Conservation (phyloP, 345 rosid species). For the Orychophragmus violaceus region DNA sequence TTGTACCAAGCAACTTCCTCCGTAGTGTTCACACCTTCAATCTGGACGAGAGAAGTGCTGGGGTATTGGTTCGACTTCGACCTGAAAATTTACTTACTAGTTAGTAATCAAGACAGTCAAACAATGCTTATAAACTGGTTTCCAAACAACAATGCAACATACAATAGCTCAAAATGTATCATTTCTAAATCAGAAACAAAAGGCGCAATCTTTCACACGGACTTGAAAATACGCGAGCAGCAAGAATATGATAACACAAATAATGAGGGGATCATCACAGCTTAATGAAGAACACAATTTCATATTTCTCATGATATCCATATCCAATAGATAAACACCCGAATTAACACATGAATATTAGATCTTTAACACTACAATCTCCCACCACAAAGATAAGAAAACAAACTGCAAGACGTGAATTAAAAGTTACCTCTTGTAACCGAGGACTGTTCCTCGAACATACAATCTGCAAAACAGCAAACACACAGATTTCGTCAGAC, state of each 20-base stretch:
- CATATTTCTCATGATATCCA: no score
- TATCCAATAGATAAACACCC: no score
- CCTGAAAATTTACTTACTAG: constrained; percentile 28
- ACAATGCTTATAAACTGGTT: background rate
- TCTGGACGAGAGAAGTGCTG: constrained; percentile 68
- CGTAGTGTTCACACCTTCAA: constrained; percentile 83
- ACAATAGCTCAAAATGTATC: background rate
- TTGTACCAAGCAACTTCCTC: constrained; percentile 80
- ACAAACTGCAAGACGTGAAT: background rate
- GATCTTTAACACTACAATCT: background rate
- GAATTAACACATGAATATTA: no score
- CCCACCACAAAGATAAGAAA: background rate
- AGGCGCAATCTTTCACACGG: background rate
- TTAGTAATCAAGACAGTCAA: background rate
- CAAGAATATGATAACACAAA: background rate
- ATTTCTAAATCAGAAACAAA: background rate
- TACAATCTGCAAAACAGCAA: constrained; percentile 52
- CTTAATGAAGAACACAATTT: no score
- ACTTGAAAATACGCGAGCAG: background rate
- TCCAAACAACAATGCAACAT: background rate
- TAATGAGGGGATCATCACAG: no score
- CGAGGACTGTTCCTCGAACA: constrained; percentile 78
- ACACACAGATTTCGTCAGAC: background rate
- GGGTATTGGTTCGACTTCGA: constrained; percentile 92
- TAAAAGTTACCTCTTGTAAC: constrained; percentile 67